A percentile compares a stretch with the other conserved stretches of the same genome.
Evolutionary conservation across 495 filamentous ascomycete genomes (phyloP).

Genomic region (Penicillium paxilli): DNA sequence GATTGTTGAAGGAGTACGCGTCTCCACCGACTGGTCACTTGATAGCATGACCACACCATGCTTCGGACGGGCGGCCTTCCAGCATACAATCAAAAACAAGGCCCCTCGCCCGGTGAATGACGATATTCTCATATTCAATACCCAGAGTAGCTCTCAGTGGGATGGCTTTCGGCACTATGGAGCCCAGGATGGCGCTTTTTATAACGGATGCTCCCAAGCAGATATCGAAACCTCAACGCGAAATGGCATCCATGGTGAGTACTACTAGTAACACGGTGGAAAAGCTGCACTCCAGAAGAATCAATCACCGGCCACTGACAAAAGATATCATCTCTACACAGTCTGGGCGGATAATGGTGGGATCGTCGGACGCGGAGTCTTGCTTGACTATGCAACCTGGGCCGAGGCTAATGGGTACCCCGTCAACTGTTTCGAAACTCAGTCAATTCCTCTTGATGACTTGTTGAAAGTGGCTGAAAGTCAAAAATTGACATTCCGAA

Average conservation of each 20-base stretch:
- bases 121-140: conserved; percentile 61
- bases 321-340: conserved; percentile 6
- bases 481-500: conserved; percentile 12
- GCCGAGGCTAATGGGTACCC: conserved; percentile 31
- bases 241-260: conserved; percentile 47
- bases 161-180: conserved; percentile 57
- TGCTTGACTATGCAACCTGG: conserved; percentile 60
- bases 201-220: conserved; percentile 58
- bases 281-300: too few relatives aligned
- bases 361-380: conserved; percentile 56
- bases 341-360: conserved; percentile 47
- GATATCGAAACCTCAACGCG: conserved; percentile 51
- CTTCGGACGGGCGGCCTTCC: conserved; percentile 29
- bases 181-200: conserved; percentile 51
- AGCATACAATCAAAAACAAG: conserved; percentile 38
- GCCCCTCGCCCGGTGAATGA: conserved; percentile 53
- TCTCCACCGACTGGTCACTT: conserved; percentile 45
- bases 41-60: conserved; percentile 26
- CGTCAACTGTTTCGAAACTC: conserved; percentile 22
- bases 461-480: conserved; percentile 27
- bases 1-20: conserved; percentile 49
- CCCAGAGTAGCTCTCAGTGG: conserved; percentile 58
- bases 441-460: conserved; percentile 29
- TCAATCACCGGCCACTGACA: not conserved
- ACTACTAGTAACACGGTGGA: not conserved